Base-by-base conservation (phyloP, 2,329 filamentous ascomycete species). In the Albophoma yamanashiensis region DNA sequence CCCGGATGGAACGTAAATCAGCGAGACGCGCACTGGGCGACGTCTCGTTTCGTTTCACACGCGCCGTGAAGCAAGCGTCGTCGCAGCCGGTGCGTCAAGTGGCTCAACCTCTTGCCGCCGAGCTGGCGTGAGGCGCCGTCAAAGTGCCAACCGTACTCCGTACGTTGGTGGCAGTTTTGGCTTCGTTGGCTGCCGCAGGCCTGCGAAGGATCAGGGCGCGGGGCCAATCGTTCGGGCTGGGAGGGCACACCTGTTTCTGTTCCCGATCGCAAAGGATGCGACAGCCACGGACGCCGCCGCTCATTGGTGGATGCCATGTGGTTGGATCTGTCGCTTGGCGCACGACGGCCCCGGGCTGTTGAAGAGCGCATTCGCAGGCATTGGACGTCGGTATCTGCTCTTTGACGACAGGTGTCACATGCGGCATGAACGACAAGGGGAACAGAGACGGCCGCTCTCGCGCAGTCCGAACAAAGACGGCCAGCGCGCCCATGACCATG, bases 61-160 rank as follows among this genome's bases (percentile, higher is more conserved):
- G 2, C 2, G 45, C 47, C 12, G 38, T 53, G 52, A 59, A 25
- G 58, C 58, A 59, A 22, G 14, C 25, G 58, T 40, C 50, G 58
- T 59, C 58, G 52, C 58, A 56, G n/a, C 25, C 39, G 39, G 39
- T 59, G 58, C 58, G 50, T 59, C 58, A 59, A 47, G 38, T 36
- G 22, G 34, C 20, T 55, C 36, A 31, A 31, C 47, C 39, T 34
- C 17, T 31, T 57, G 36, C 56, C 36, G 47, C 47, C 47, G 20
- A n/a, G 9, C 17, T n/a, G 9, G 9, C 14, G 27, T 31, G 17
- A 34, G 6, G 50, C 3, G 47, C 27, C 15, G 9, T 20, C 45
- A 8, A 50, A 17, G 45, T 20, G n/a, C 25, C 45, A 50, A 31
- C 25, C 14, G 17, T n/a, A 25, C 45, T n/a, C 15, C 11, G 14